Evolutionary conservation across 805 yeast species (phyloP).

Genomic region (Ogataea pini): DNA sequence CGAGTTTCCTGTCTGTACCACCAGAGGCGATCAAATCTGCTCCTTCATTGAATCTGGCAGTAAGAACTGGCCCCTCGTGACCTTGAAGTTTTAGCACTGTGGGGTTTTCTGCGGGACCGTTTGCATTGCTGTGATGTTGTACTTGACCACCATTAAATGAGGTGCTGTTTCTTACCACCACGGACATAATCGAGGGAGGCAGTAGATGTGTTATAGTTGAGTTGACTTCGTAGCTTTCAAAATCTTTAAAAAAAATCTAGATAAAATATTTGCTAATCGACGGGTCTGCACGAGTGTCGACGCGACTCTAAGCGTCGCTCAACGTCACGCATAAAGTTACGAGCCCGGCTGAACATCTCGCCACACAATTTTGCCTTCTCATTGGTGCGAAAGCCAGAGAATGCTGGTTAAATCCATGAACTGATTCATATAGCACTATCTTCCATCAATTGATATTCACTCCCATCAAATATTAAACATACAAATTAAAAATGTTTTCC

Average conservation of each 20-base stretch:
- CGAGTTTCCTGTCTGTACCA: constrained; percentile 55
- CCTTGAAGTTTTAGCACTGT: constrained; percentile 42
- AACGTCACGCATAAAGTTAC: no score
- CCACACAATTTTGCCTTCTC: constrained; percentile 34
- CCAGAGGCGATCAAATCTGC: constrained; percentile 63
- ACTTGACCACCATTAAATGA: neutral
- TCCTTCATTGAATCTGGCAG: constrained; percentile 50
- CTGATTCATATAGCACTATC: neutral
- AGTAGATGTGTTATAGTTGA: no score
- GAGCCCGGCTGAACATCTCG: constrained; percentile 1
- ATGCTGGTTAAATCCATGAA: neutral
- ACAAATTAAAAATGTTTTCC: constrained; percentile 31
- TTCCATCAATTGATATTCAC: neutral
- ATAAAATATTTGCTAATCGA: no score
- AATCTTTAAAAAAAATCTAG: no score
- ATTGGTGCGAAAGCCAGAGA: constrained; percentile 12
- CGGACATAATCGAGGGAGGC: neutral
- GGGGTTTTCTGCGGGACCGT: neutral
- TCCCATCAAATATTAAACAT: neutral
- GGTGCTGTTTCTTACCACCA: constrained; percentile 1
- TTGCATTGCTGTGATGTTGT: neutral
- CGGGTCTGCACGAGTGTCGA: neutral
- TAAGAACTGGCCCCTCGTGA: constrained; percentile 54
- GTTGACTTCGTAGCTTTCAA: no score
- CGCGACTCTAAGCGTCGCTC: neutral